Conservation (phyloP, 2,329 filamentous ascomycete species). For the Exophiala viscosa region DNA sequence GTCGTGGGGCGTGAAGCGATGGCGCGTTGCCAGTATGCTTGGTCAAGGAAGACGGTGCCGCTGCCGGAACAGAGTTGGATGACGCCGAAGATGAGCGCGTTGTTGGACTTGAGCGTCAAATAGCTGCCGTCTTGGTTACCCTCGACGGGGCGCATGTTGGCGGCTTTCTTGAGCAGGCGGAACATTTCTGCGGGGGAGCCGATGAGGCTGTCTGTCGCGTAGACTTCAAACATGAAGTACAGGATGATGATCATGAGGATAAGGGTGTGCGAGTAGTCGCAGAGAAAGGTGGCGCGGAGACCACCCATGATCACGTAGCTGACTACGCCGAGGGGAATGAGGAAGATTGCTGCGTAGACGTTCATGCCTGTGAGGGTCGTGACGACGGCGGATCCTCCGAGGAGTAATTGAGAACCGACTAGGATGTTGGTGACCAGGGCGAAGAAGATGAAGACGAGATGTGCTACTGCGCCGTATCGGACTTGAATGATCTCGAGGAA, state of each 20-base stretch:
- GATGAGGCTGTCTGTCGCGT: slow-evolving; percentile 66
- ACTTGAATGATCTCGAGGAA: slow-evolving; percentile 79
- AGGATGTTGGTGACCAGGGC: slow-evolving; percentile 79
- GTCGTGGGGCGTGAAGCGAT: slow-evolving; percentile 39
- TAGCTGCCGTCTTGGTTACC: slow-evolving; percentile 55
- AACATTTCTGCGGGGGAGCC: slow-evolving; percentile 62
- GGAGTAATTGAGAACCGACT: slow-evolving; percentile 58
- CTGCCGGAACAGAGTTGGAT: slow-evolving; percentile 40
- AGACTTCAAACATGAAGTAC: slow-evolving; percentile 52
- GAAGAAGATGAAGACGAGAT: slow-evolving; percentile 76
- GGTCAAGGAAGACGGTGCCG: slow-evolving; percentile 38
- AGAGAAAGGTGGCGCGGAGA: slow-evolving; percentile 29
- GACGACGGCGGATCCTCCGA: slow-evolving; percentile 14
- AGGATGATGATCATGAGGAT: slow-evolving; percentile 71
- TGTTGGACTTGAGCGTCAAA: slow-evolving; percentile 52
- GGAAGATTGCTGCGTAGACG: slow-evolving; percentile 75
- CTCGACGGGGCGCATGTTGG: slow-evolving; percentile 43
- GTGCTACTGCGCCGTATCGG: slow-evolving; percentile 70
- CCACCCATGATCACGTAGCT: slow-evolving; percentile 65
- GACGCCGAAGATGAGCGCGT: slow-evolving; percentile 44
- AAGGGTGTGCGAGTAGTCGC: slow-evolving; percentile 77
- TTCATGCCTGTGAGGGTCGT: slow-evolving; percentile 64
- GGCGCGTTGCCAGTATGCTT: slow-evolving; percentile 48
- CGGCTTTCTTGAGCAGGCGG: slow-evolving; percentile 48
- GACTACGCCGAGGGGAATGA: slow-evolving; percentile 74